A percentile compares a stretch with the other conserved stretches of the same genome.
phyloP scores from a whole-genome alignment of 495 filamentous ascomycete genomes.

The Hypomontagnella submonticulosa region DNA sequence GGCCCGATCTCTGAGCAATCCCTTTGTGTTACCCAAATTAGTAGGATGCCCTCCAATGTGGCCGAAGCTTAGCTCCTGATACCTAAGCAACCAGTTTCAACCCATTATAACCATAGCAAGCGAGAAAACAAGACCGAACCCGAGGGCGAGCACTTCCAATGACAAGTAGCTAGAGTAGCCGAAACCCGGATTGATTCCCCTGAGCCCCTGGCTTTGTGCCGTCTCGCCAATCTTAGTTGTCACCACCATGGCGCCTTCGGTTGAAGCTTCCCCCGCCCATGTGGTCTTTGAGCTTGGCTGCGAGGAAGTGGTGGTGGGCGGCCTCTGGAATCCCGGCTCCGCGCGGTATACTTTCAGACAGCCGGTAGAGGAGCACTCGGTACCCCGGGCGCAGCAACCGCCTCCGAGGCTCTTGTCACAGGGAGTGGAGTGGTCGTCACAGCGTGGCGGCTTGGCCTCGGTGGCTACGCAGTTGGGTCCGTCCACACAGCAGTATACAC shows the following conservation, averaged over 20 bases:
- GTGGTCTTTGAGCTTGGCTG: not conserved
- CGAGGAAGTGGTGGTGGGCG: not conserved
- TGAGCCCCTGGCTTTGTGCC: slow-evolving; percentile 18
- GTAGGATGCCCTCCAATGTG: too few species aligned
- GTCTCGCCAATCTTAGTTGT: slow-evolving; percentile 35
- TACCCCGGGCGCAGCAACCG: slow-evolving; percentile 33
- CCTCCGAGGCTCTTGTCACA: slow-evolving; percentile 29
- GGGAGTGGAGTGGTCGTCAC: slow-evolving; percentile 8
- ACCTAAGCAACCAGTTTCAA: slow-evolving; percentile 16
- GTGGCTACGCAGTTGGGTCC: slow-evolving; percentile 14
- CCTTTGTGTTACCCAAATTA: not conserved
- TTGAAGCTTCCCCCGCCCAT: not conserved
- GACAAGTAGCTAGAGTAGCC: slow-evolving; percentile 22
- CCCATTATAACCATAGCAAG: slow-evolving; percentile 25
- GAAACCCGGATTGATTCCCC: slow-evolving; percentile 6
- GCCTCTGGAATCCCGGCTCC: slow-evolving; percentile 30
- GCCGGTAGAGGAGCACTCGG: slow-evolving; percentile 28
- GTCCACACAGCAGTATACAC: slow-evolving; percentile 34
- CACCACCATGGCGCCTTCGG: slow-evolving; percentile 24
- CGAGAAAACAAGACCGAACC: slow-evolving; percentile 13
- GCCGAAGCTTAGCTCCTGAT: not conserved
- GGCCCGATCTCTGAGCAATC: not conserved
- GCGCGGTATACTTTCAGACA: slow-evolving; percentile 39
- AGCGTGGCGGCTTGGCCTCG: slow-evolving; percentile 21
- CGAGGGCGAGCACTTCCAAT: slow-evolving; percentile 14